phyloP scores from a whole-genome alignment of 2,329 filamentous ascomycete species.

The Calonectria montana region DNA sequence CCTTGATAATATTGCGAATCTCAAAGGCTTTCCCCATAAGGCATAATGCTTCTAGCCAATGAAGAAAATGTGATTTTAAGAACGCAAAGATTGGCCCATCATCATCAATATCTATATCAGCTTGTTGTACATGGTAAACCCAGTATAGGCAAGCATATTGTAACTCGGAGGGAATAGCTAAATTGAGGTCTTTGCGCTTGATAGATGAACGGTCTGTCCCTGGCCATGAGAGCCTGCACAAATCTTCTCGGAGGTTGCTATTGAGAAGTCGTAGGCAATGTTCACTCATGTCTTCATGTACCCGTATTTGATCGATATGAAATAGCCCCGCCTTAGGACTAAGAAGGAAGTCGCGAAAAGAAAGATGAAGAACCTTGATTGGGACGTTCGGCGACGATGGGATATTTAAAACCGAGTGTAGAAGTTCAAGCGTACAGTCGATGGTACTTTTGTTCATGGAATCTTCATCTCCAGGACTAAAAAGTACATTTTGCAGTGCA shows the following conservation, averaged over 20 bases:
- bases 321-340: conserved; percentile 45
- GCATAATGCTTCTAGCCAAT: neutral
- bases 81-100: neutral
- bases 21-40: neutral
- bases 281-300: neutral
- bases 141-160: conserved; percentile 1
- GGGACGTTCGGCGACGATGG: neutral
- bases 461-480: conserved; percentile 17
- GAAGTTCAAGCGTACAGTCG: conserved; percentile 25
- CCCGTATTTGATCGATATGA: conserved; percentile 35
- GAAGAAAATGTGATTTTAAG: neutral
- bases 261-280: neutral
- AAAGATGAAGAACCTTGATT: conserved; percentile 31
- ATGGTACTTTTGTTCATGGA: no score
- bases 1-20: neutral
- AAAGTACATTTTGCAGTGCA: conserved; percentile 32
- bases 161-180: neutral
- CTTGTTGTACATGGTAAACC: neutral
- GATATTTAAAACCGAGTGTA: conserved; percentile 27
- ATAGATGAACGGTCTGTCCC: neutral
- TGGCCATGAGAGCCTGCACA: neutral
- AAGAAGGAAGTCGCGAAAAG: conserved; percentile 55
- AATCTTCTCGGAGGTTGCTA: neutral
- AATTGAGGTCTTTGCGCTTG: neutral
- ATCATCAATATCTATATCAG: neutral